A percentile compares a stretch with the other conserved stretches of the same genome.
These are phyloP conservation scores for Fusarium sambucinum DNA, from an alignment of 2,329 filamentous ascomycete genomes.

Conservation along the genomic window DNA sequence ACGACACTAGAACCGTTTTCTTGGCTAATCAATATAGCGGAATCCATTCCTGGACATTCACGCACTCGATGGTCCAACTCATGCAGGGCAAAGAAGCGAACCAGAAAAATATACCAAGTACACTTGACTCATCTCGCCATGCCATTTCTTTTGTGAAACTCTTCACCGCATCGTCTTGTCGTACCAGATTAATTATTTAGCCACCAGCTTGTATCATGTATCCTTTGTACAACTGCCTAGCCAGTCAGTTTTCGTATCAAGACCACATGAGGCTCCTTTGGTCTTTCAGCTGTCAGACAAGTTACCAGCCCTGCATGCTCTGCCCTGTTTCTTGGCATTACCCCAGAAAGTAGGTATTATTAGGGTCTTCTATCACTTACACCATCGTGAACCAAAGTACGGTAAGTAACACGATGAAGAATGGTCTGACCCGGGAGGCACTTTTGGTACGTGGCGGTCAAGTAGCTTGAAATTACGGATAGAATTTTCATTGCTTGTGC, in stretches of 20 bases:
- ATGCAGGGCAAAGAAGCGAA: slow-evolving; percentile 39
- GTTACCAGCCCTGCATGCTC: slow-evolving; percentile 9
- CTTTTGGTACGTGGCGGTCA: slow-evolving; percentile 7
- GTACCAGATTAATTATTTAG: slow-evolving; percentile 25
- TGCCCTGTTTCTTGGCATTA: slow-evolving; percentile 1
- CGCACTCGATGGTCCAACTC: not conserved
- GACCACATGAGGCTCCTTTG: slow-evolving; percentile 29
- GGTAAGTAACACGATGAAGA: slow-evolving; percentile 5
- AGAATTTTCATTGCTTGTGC: not conserved
- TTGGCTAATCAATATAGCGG: not conserved
- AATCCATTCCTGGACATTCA: slow-evolving; percentile 7
- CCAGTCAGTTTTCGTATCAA: slow-evolving; percentile 21
- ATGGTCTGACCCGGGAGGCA: slow-evolving; percentile 3
- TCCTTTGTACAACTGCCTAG: not conserved
- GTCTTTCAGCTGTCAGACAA: slow-evolving; percentile 22
- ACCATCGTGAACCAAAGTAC: slow-evolving; percentile 4
- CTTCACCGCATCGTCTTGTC: slow-evolving; percentile 40
- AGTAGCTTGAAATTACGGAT: not conserved
- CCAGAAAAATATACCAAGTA: slow-evolving; percentile 13
- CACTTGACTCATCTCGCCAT: not conserved
- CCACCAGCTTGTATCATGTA: slow-evolving; percentile 4
- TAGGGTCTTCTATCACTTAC: not conserved
- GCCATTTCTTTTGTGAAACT: slow-evolving; percentile 13
- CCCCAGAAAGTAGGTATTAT: slow-evolving; percentile 7
- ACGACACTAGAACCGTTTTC: slow-evolving; percentile 11